Evolutionary conservation across 805 yeast genomes (phyloP), one percentile per base, ranked within the genome.

Genomic region (Candida hispaniensis): DNA sequence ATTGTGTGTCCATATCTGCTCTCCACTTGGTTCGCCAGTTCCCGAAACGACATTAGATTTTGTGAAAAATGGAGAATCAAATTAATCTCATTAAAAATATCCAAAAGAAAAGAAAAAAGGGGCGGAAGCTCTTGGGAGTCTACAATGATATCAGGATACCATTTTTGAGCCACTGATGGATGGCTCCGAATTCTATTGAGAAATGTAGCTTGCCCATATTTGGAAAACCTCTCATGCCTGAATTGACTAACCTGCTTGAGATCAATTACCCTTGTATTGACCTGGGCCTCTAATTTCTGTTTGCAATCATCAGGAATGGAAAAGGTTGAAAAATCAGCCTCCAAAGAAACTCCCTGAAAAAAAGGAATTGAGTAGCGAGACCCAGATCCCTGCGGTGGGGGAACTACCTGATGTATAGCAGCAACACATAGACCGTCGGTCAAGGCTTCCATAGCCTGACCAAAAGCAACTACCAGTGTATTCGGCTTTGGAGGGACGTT

Each of bases 61-160:
- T 43, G 38, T 15, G 45, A 18, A 11, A 23, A 14, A 11, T 32
- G 36, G 28, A 32, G 24, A 27, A 32, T 32, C 36, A 32, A 23
- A 4, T 7, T 47, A 44, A 13, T 45, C 43, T 20, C 51, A 42
- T 30, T 45, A 48, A 34, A 44, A 43, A 19, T 40, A 41, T 18
- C 46, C 38, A 7, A 44, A 34, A 21, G 42, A 29, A 14, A 44
- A 8, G 28, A 27, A 18, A 51, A 45, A 5, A 44, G 30, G 8
- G 40, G 39, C 14, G 28, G 25, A 14, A 45, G 34, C 3, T 18
- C 33, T 13, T 34, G 35, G n/a, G 29, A n/a, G 2, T 29, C 32
- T 12, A 22, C 39, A 22, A n/a, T 20, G 18, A 27, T 19, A 8
- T 24, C 26, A 5, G 16, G 18, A 11, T 33, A 18, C 39, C 34